These are phyloP conservation scores for Rhodamnia rubescens DNA, from an alignment of 345 rosid genomes.

Conservation along the genomic window DNA sequence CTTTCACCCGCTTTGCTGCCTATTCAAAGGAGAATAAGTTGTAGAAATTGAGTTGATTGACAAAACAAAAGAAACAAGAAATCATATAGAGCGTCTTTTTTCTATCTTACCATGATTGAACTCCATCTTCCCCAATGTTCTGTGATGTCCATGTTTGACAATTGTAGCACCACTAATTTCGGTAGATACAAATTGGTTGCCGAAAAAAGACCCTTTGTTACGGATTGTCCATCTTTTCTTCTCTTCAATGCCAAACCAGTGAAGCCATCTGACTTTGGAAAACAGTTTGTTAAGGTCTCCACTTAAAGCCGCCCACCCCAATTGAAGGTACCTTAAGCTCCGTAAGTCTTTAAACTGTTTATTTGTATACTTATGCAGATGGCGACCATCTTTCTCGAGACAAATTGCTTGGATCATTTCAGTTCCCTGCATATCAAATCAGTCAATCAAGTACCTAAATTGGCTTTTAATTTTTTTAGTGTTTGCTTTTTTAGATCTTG, in stretches of 20 bases:
- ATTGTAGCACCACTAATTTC: neutral
- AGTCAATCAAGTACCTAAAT: neutral
- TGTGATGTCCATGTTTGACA: neutral
- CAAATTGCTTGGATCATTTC: neutral
- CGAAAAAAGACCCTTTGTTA: rapidly evolving
- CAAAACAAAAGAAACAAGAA: neutral
- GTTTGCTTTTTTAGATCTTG: too few species aligned
- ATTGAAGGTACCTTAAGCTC: too few species aligned
- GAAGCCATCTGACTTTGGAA: too few species aligned
- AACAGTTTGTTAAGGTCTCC: too few species aligned
- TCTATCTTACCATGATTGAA: neutral
- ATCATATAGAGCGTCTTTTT: neutral
- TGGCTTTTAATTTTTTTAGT: neutral
- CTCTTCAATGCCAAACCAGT: neutral
- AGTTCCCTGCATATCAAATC: neutral
- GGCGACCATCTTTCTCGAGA: too few species aligned
- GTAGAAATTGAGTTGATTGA: rapidly evolving
- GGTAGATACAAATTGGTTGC: neutral
- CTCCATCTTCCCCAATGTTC: neutral
- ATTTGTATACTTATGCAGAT: too few species aligned
- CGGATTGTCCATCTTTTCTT: too few species aligned
- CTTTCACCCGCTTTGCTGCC: neutral
- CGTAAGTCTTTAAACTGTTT: too few species aligned
- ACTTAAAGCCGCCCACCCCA: too few species aligned
- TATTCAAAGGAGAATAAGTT: neutral